These are phyloP conservation scores for Plasmodium vivax DNA, from an alignment of 169 alveolate species.

Conservation along the genomic window DNA sequence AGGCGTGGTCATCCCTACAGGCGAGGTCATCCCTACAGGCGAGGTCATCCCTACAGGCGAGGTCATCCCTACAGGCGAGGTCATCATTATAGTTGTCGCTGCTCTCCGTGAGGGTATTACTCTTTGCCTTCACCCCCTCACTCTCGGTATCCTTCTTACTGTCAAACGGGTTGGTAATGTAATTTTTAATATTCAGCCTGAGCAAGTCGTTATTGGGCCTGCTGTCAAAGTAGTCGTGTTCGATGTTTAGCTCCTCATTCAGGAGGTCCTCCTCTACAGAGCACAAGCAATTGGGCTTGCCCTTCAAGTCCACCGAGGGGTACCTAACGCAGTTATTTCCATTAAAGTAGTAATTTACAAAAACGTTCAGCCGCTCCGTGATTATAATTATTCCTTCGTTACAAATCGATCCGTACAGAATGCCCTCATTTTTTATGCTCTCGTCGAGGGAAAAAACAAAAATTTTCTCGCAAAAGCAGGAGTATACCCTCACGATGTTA, in stretches of 20 bases:
- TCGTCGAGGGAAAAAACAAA: constrained; percentile 76
- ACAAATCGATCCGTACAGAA: constrained; percentile 30
- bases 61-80: too few relatives aligned
- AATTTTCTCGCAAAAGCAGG: constrained; percentile 80
- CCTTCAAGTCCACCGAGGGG: constrained; percentile 50
- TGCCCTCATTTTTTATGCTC: constrained; percentile 69
- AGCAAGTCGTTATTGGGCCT: constrained; percentile 34
- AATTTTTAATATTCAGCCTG: constrained; percentile 35
- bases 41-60: too few relatives aligned
- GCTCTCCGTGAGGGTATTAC: constrained; percentile 17
- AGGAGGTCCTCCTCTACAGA: constrained; percentile 37
- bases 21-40: too few relatives aligned
- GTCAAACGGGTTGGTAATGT: constrained; percentile 59
- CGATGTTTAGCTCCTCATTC: constrained; percentile 35
- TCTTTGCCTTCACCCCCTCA: constrained; percentile 5
- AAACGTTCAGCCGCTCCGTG: constrained; percentile 48
- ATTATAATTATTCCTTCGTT: constrained; percentile 62
- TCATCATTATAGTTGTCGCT: constrained; percentile 23
- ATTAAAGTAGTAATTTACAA: constrained; percentile 60
- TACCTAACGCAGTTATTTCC: constrained; percentile 60
- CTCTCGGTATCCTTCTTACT: constrained; percentile 38
- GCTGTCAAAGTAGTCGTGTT: constrained; percentile 59
- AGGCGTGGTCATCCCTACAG: too few relatives aligned
- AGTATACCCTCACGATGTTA: constrained; percentile 80
- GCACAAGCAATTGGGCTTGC: constrained; percentile 36